Evolutionary conservation across 257 asterid genomes (phyloP).

Genomic region (Solanum piurae): DNA sequence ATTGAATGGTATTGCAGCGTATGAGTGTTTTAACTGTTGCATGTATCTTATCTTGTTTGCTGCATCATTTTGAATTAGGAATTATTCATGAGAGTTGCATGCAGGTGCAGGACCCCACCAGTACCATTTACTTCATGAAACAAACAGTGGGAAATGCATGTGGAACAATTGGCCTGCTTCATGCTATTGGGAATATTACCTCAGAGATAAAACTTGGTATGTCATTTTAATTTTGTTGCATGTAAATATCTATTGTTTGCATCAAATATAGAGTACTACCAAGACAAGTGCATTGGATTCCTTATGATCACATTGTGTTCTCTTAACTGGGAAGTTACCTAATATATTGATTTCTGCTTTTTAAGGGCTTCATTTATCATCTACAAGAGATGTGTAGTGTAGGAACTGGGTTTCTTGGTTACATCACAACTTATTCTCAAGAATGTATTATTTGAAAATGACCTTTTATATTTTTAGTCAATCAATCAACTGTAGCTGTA

Average conservation of each 20-base stretch:
- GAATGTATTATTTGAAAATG: neutral
- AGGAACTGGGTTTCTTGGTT: neutral
- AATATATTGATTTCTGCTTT: neutral
- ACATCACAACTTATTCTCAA: neutral
- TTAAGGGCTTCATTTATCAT: neutral
- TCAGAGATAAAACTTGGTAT: conserved; percentile 82
- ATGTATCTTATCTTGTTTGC: neutral
- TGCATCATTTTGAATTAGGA: neutral
- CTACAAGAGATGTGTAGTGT: neutral
- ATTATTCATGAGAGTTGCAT: neutral
- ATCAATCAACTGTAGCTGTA: neutral
- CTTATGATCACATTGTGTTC: neutral
- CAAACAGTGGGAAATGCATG: conserved; percentile 99
- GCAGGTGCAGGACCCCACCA: conserved; percentile 37
- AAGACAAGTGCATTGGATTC: neutral
- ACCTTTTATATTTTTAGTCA: neutral
- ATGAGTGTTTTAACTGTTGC: neutral
- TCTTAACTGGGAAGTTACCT: neutral
- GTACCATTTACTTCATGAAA: conserved; percentile 80
- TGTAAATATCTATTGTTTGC: neutral
- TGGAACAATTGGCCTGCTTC: conserved; percentile 96
- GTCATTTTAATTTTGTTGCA: neutral
- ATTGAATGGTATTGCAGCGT: neutral
- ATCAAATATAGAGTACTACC: neutral
- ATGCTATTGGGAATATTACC: conserved; percentile 86